Base-by-base conservation (phyloP, 2,329 filamentous ascomycete genomes). In the Huntiella omanensis region DNA sequence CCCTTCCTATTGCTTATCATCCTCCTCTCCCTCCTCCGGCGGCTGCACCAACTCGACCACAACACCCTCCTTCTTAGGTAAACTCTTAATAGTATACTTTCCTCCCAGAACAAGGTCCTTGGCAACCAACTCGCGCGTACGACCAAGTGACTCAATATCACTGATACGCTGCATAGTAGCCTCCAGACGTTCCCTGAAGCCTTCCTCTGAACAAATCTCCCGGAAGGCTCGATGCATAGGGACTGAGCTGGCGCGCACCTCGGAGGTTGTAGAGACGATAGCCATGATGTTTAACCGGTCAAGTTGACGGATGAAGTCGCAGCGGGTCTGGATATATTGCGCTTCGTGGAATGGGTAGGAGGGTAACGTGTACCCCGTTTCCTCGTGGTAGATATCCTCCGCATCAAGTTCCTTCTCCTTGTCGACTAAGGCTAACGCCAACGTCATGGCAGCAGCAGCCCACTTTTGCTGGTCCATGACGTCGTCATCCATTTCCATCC, bases 381-480 rank as follows among this genome's bases (percentile, higher is more conserved):
- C 65, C 0, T 69, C 62, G 58, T 86, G 71, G 57, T 85, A 88
- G 5, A 63, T 77, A 45, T 67, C 67, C n/a, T 74, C 68, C 4
- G 17, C 32, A 2, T 11, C 5, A 64, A 72, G 74, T 3, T 74
- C 68, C 12, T 76, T 66, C 57, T 88, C 83, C 54, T 75, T 73
- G 50, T 93, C 82, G n/a, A 96, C 85, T 5, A 98, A 75, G 1
- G 86, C 86, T 54, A 82, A 81, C 15, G 88, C 91, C 2, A 98
- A 71, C 16, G 93, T 83, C 82, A 96, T 94, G 34, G 91, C 86
- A 10, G 85, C 87, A 10, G 86, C 83, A 40, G 87, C 84, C 68
- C 85, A 95, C 60, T 96, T 95, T 59, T 96, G 86, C 61, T 95
- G 83, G 57, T 95, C 85, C 80, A 96, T 96, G 54, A 95, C 91